phyloP scores from a whole-genome alignment of 805 yeast species.

The Candida gorgasii region DNA sequence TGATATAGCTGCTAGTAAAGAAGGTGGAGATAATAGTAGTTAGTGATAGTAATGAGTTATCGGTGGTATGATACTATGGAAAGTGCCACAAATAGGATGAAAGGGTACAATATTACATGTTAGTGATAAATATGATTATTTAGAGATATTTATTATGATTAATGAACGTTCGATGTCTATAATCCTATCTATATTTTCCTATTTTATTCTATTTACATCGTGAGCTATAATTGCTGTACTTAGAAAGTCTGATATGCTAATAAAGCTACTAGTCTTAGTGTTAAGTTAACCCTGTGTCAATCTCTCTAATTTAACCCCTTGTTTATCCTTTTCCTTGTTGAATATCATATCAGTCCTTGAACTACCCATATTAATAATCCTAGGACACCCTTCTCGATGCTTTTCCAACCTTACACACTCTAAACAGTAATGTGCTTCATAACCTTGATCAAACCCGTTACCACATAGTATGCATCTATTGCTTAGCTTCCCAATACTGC shows the following conservation, averaged over 20 bases:
- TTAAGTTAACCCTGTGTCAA: neutral
- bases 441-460: conserved; percentile 48
- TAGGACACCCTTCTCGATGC: conserved; percentile 92
- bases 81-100: no score
- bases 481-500: conserved; percentile 69
- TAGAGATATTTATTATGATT: conserved; percentile 1
- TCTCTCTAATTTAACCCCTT: conserved; percentile 11
- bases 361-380: conserved; percentile 78
- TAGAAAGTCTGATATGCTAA: no score
- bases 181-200: neutral
- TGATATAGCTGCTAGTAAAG: conserved; percentile 35
- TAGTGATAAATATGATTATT: no score
- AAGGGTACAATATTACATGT: no score
- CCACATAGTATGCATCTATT: conserved; percentile 82
- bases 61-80: no score
- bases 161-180: neutral
- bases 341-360: conserved; percentile 64
- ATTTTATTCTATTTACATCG: no score
- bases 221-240: no score
- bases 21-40: no score
- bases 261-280: neutral
- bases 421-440: conserved; percentile 72
- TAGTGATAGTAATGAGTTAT: conserved; percentile 1
- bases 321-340: conserved; percentile 42
- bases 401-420: conserved; percentile 81